Conservation (phyloP, 225 moss, liverwort and hornwort genomes). For the Antitrichia curtipendula region DNA sequence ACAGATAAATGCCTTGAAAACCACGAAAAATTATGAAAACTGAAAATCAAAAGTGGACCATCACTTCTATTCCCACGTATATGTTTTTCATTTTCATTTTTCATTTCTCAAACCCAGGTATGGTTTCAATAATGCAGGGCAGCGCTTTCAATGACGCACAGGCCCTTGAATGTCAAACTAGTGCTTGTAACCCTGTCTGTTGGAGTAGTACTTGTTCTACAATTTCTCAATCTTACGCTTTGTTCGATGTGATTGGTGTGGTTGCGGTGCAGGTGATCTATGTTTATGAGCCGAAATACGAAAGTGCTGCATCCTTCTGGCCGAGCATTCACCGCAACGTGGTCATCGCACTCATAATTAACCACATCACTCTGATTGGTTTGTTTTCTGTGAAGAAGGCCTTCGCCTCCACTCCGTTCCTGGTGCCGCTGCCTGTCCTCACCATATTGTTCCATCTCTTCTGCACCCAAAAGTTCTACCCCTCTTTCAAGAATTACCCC, state of each 20-base stretch:
- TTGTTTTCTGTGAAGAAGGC: conserved; percentile 69
- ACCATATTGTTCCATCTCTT: conserved; percentile 70
- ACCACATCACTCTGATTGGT: conserved; percentile 79
- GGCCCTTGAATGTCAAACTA: not conserved
- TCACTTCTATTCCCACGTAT: not conserved
- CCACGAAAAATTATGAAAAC: too few relatives aligned
- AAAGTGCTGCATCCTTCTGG: conserved; percentile 76
- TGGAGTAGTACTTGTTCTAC: not conserved
- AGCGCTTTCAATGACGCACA: not conserved
- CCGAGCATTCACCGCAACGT: conserved; percentile 65
- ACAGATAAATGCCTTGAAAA: not conserved
- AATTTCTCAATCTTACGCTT: not conserved
- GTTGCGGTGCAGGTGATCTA: conserved; percentile 57
- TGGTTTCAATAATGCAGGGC: not conserved
- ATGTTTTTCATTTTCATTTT: not conserved
- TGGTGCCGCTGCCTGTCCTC: conserved; percentile 61
- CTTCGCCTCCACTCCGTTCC: conserved; percentile 57
- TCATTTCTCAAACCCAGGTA: not conserved
- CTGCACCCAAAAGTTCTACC: conserved; percentile 55
- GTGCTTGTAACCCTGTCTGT: not conserved
- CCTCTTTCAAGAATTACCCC: conserved; percentile 56
- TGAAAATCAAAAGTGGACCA: not conserved
- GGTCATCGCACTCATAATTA: conserved; percentile 49
- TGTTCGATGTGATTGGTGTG: not conserved
- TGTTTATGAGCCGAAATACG: conserved; percentile 64